Evolutionary conservation across 768 basidiomycete species (phyloP), one percentile per base, ranked within the genome.

Genomic region (Crassisporium funariophilum): DNA sequence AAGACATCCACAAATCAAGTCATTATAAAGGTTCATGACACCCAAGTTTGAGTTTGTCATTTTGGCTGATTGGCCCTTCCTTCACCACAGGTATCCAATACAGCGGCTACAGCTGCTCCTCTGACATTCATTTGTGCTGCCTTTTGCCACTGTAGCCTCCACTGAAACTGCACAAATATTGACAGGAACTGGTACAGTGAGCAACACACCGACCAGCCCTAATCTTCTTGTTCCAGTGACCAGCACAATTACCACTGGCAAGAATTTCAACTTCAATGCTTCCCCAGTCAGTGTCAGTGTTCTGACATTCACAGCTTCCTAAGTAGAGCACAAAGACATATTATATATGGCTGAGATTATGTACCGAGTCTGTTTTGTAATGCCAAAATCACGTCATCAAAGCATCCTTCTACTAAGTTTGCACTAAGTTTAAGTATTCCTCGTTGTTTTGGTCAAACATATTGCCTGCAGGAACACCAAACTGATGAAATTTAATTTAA

Each of bases 361-460:
- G 40, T 35, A 44, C 42, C 38, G 25, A 60, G 47, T 35, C 61
- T 62, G 5, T 66, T 59, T 15, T 56, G 53, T 29, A 78, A 56
- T 15, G 55, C 49, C 33, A 47, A 29, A 33, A 70, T 60, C 16
- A 75, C 63, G 17, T 56, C 53, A 10, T 64, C 62, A 49, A 74
- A 83, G 10, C 68, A 49, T 6, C 50, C 40, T 55, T 80, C 73
- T 3, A 88, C 60, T 8, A 58, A 54, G 51, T 40, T 55, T 80
- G 72, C 2, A 88, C 60, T 8, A 58, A 54, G 6, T 53, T 46
- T 12, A 89, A 55, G 54, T 88, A 82, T 12, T 77, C 79, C 0
- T 77, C 69, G 0, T 77, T 75, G 58, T 95, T 95, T 36, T 79
- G 75, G 51, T 95, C 91, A 46, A 71, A 76, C 77, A 84, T 84